Evolutionary conservation across 495 filamentous ascomycete species (phyloP), one percentile per base, ranked within the genome.

Genomic region (Penicillium chermesinum): DNA sequence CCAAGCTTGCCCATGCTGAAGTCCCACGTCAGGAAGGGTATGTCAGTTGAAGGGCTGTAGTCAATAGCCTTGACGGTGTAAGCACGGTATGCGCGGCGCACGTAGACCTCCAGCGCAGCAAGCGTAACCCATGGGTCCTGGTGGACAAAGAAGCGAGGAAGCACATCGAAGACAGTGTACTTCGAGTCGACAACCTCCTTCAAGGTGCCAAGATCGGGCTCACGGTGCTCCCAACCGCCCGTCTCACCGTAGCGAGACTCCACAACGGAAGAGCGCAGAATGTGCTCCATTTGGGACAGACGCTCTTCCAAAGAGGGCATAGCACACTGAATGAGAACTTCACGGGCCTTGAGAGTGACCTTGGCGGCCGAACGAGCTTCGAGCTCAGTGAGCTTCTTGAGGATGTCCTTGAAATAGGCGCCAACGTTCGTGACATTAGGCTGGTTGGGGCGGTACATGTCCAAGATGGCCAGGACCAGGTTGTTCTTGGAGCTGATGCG

Each of bases 111-210:
- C 20, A 97, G 77, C 36, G 94, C 88, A 41, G 93, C 93, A 46
- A 95, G 72, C 1, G 90, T 89, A 34, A 98, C 93, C 90, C 91
- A 97, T 10, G 87, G 86, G 62, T 98, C 93, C 42, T 85, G 77
- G 64, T 98, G 88, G 35, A 83, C 86, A 58, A 98, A 98, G 80
- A 98, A 98, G 34, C 84, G 81, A 7, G 91, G 86, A 46, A 98
- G 68, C 5, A 98, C 93, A 65, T 98, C 93, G 59, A 96, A 96
- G 49, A 98, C 91, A 37, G 91, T 97, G 71, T 89, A 96, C 73
- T 93, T 93, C 27, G 93, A 97, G 70, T 98, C 93, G 38, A 98
- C 88, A 37, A 98, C 93, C 65, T 98, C 93, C 72, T 95, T 93
- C 65, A 98, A 81, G 57, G 91, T 75, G 35, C 89, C 82, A 41